These are phyloP conservation scores for Monosporascus sp. DNA, from an alignment of 2,329 filamentous ascomycete genomes.

Conservation along the genomic window DNA sequence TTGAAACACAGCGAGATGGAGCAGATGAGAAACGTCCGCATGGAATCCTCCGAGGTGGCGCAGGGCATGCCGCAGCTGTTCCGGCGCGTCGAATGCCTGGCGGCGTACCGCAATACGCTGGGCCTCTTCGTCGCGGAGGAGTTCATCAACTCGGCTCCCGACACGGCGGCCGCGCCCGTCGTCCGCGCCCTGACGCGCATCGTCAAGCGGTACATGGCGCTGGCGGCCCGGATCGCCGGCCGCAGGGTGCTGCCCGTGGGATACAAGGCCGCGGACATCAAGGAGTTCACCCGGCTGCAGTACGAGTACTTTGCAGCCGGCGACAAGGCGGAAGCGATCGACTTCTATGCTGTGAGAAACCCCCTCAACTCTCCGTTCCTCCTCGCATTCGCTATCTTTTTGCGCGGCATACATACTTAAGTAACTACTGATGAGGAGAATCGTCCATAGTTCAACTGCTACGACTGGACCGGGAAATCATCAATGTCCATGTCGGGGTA, in stretches of 20 bases:
- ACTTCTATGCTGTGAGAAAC: constrained; percentile 14
- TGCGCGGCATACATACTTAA: no score
- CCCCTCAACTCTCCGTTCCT: not conserved
- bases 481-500: constrained; percentile 5
- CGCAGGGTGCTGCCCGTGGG: constrained; percentile 15
- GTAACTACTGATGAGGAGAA: not conserved
- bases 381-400: no score
- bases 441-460: constrained; percentile 11
- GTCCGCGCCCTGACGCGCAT: constrained; percentile 21
- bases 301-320: constrained; percentile 16
- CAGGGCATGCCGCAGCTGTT: constrained; percentile 12
- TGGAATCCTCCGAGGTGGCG: constrained; percentile 10
- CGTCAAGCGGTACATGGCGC: constrained; percentile 21
- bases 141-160: constrained; percentile 7
- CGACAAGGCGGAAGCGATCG: constrained; percentile 6
- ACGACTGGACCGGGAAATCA: constrained; percentile 3
- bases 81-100: constrained; percentile 18
- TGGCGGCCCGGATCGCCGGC: constrained; percentile 1
- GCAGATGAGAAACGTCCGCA: no score
- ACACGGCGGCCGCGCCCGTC: constrained; percentile 10
- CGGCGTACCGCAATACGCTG: constrained; percentile 22
- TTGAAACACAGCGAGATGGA: no score
- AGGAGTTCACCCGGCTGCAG: constrained; percentile 4
- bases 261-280: constrained; percentile 1
- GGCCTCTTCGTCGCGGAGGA: constrained; percentile 18